Evolutionary conservation across 1,139 yeast species (phyloP), one percentile per base, ranked within the genome.

Genomic region (Chernovozyma aurita): DNA sequence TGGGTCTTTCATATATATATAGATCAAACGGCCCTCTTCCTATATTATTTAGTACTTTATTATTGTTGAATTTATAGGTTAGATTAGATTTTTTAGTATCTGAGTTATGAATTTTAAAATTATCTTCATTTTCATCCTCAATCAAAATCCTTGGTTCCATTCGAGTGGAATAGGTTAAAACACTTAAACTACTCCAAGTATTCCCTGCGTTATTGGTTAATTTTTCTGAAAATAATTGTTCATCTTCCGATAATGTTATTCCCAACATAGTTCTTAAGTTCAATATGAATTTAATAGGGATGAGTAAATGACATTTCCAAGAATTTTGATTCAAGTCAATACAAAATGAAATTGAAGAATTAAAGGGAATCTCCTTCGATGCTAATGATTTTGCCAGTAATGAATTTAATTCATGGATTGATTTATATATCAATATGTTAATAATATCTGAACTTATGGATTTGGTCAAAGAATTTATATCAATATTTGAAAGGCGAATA

Each of bases 401-500:
- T 12, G 11, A 13, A 4, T 33, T 24, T 4, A 43, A 22, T n/a
- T 37, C 41, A 3, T n/a, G 15, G 4, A 44, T 26, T 1, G 43
- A 37, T 17, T 24, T 34, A 11, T 29, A 25, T 4, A 41, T 16
- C 12, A 44, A 26, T 3, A 37, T 24, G 4, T 41, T 36, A 11
- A 36, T 28, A 6, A 45, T 21, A 12, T 44, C 36, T 8, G 24
- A 22, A n/a, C 36, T 28, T 21, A 48, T 35, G 12, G 42, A 39
- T 7, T 36, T 34, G n/a, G 45, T 37, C 16, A 49, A 37, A 3
- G 42, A 35, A 13, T 33, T 38, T 30, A 46, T 32, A 31, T 49
- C 52, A 22, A 33, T 40, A 11, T 41, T 41, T 11, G 52, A 49
- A 14, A 49, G 35, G 30, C 45, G 47, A 24, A 49, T 33, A 24